These are phyloP conservation scores for Gloeopeniophorella convolvens DNA, from an alignment of 768 basidiomycete species.

Conservation along the genomic window DNA sequence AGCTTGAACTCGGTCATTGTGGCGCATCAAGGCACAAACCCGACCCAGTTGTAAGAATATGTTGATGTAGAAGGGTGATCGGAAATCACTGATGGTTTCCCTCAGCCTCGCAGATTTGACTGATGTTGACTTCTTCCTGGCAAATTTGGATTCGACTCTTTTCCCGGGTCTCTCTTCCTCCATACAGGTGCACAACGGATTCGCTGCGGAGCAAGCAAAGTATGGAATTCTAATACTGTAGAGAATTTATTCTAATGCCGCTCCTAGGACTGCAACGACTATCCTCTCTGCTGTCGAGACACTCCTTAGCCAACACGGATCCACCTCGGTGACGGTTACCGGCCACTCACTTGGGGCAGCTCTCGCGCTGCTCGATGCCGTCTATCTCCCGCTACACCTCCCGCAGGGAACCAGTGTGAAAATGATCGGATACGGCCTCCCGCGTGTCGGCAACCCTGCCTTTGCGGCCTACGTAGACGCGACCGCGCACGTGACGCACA, in stretches of 20 bases:
- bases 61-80: not conserved
- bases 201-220: slow-evolving; percentile 42
- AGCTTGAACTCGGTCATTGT: slow-evolving; percentile 47
- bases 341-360: slow-evolving; percentile 22
- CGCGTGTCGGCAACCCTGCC: slow-evolving; percentile 45
- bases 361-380: slow-evolving; percentile 27
- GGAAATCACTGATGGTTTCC: not conserved
- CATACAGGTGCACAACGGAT: slow-evolving; percentile 48
- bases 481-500: slow-evolving; percentile 1
- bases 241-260: not conserved
- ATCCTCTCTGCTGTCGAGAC: slow-evolving; percentile 40
- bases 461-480: slow-evolving; percentile 33
- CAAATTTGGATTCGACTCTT: slow-evolving; percentile 36
- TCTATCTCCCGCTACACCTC: slow-evolving; percentile 28
- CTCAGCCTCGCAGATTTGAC: slow-evolving; percentile 44
- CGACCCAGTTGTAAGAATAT: slow-evolving; percentile 40
- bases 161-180: slow-evolving; percentile 47
- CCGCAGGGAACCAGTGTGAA: slow-evolving; percentile 31
- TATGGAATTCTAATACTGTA: not conserved
- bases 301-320: slow-evolving; percentile 34
- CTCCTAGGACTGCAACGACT: slow-evolving; percentile 32
- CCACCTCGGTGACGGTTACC: slow-evolving; percentile 37
- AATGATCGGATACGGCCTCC: slow-evolving; percentile 43
- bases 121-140: slow-evolving; percentile 38
- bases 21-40: slow-evolving; percentile 57